Base-by-base conservation (phyloP, 225 moss, liverwort and hornwort genomes). In the Pleurozium schreberi region DNA sequence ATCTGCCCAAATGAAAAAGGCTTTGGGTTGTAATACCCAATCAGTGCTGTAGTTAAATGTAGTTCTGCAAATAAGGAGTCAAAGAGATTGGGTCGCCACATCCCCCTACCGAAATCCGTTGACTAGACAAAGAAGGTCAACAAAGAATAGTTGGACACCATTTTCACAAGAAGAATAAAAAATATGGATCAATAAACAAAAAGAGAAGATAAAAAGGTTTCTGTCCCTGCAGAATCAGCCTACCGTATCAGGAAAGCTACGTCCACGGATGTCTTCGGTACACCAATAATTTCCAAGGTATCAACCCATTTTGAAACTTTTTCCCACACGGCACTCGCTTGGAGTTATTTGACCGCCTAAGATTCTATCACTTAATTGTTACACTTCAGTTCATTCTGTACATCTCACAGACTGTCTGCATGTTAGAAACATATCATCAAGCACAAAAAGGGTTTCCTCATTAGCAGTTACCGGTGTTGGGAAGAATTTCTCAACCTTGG, bases 331-430 rank as follows among this genome's bases (percentile, higher is more conserved):
- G 82, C 40, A 80, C 77, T 79, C 66, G 79, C 59, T 84, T 74
- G 79, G 65, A 73, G 88, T 80, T 80, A 80, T 73, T 80, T 81
- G 88, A 75, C 87, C 67, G 80, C 25, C 73, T 43, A 47, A 80
- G 71, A 66, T 42, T 77, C 45, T 59, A 21, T 61, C 70, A 73
- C 81, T 82, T 58, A 57, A 88, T 84, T 38, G 60, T 80, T 73
- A 91, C 69, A 68, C 60, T 90, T 33, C 7, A 45, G n/a, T 80
- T 88, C 88, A 77, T 88, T 90, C 86, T 89, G 45, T 87, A 89
- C 92, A 92, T 87, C 62, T 87, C 89, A 75, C 78, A 66, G 70
- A 70, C 87, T 76, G 76, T 80, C 88, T 86, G 89, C 85, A 60
- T 68, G 59, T 59, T 77, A 85, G 50, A 86, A 82, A 80, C 82